phyloP scores from a whole-genome alignment of 2,329 filamentous ascomycete genomes.

The Magnaporthiopsis incrustans region DNA sequence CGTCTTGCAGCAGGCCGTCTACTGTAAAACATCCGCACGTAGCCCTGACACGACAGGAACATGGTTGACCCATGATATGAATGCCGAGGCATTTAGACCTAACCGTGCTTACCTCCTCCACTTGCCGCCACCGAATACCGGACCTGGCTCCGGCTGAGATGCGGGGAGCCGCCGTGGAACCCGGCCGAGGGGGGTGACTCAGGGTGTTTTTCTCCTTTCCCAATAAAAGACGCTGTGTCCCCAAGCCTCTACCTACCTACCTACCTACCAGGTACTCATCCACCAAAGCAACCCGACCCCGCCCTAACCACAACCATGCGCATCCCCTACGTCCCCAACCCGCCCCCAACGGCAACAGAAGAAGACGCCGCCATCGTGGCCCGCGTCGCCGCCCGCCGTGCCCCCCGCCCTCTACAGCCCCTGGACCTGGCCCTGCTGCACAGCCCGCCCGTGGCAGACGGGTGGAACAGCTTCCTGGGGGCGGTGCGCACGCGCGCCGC shows the following conservation, averaged over 20 bases:
- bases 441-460: constrained; percentile 65
- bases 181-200: background rate
- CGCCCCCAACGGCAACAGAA: constrained; percentile 31
- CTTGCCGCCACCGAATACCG: background rate
- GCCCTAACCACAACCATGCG: constrained; percentile 42
- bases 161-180: background rate
- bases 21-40: too few relatives aligned
- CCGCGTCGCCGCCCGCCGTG: constrained; percentile 57
- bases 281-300: background rate
- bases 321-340: constrained; percentile 55
- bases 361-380: constrained; percentile 48
- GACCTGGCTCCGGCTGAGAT: background rate
- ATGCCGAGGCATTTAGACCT: background rate
- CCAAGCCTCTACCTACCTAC: too few relatives aligned
- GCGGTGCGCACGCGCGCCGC: constrained; percentile 48
- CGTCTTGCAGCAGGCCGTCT: too few relatives aligned
- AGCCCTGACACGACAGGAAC: background rate
- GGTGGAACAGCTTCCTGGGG: constrained; percentile 64
- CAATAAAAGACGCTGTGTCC: too few relatives aligned
- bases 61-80: background rate
- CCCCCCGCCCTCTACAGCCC: constrained; percentile 61
- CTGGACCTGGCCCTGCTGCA: constrained; percentile 74
- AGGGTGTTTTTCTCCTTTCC: too few relatives aligned
- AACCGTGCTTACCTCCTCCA: background rate
- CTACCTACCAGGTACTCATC: too few relatives aligned